Evolutionary conservation across 306 rosid genomes (phyloP), one percentile per base, ranked within the genome.

Genomic region (Begonia masoniana): DNA sequence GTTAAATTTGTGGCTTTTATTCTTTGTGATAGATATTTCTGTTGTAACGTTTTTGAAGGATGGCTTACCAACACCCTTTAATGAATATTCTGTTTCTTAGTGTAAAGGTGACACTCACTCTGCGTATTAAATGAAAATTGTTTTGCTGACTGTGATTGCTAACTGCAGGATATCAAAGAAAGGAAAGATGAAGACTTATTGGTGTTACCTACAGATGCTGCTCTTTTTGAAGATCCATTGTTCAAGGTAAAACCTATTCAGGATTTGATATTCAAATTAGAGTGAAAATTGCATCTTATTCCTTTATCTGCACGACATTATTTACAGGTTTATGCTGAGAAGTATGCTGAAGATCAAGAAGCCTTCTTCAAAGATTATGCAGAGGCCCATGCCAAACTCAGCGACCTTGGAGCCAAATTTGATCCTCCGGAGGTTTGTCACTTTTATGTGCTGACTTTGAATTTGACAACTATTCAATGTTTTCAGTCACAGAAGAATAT

Each of bases 331-430:
- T 86, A 68, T 74, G 88, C 96, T 58, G 99, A 92, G 69, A 86
- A 86, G 62, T 92, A 92, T 79, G 94, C 84, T 41, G 87, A 68
- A 63, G 99, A 83, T 63, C 81, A 79, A 77, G 96, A 79, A 66
- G 77, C 84, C 14, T 92, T 83, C 86, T 92, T 92, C 75, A 81
- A 81, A 66, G 99, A 92, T 71, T 86, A 83, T 65, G 99, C 99
- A 58, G 96, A 86, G 77, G 99, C 99, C 58, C 96, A 86, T 77
- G 95, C 96, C 54, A 92, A 86, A 68, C 95, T 92, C 50, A 81
- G 99, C 86, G 83, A 81, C 71, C 73, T 75, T 60, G 99, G 99
- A 60, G 95, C 95, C 60, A 86, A 81, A 68, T 86, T 92, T 72
- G 88, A 86, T 66, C 99, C 99, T 65, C 85, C 93, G 7, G 99